Base-by-base conservation (phyloP, 495 filamentous ascomycete genomes). In the Hamigera avellanea region DNA sequence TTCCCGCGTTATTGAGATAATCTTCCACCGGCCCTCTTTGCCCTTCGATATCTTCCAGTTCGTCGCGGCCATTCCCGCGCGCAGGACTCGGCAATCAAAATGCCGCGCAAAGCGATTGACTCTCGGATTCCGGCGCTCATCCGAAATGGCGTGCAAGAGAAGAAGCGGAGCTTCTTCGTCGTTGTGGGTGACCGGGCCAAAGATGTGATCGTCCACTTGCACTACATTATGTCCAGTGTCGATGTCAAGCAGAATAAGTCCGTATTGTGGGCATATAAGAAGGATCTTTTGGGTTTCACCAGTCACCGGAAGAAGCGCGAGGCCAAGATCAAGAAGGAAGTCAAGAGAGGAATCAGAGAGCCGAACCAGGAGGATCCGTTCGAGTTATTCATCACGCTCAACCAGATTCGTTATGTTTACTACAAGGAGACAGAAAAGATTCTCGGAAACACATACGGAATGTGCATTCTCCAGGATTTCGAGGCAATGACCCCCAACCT, bases 381-480 rank as follows among this genome's bases (percentile, higher is more conserved):
- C 64, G 93, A 99, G 66, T 72, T 96, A 42, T 99, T 99, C 64
- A 81, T 99, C 54, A 87, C 85, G 14, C 76, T 95, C 37, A 83
- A 95, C 59, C 86, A 95, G 54, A 94, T 99, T 48, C 84, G 93
- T 46, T 99, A 96, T 75, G 84, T 89, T 26, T 99, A 94, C 71
- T 99, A 99, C 69, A 99, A 99, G 62, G 93, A 99, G 62, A 96
- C 93, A n/a, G 93, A 99, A 42, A 95, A 94, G 67, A 96, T 99
- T 53, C 61, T 99, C 26, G 93, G 93, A 45, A 95, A 96, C 59
- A 99, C 93, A 19, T 99, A 89, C 54, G 91, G 93, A 44, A 96
- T 96, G 83, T 94, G 87, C 54, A 91, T 96, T 43, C 64, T 99
- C 38, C 93, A 99, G 53, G 93, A 99, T 43, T 99, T 99, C 48